Evolutionary conservation across 23 red algal genomes (phyloP).

Genomic region (Pyropia haitanensis): DNA sequence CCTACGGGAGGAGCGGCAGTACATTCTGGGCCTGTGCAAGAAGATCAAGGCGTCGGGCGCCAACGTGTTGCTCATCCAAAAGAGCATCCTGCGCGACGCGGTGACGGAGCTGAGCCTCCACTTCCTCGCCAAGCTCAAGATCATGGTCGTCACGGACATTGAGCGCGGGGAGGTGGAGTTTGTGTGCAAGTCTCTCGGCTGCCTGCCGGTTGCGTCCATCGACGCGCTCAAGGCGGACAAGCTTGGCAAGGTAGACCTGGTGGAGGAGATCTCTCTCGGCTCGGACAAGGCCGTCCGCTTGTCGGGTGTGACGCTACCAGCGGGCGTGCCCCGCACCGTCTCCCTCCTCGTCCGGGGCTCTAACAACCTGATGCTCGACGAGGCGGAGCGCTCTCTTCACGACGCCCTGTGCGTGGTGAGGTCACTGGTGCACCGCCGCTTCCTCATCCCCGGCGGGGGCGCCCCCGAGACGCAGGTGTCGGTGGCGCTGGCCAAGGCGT

Average conservation of each 20-base stretch:
- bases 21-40: conserved; percentile 86
- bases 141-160: conserved; percentile 95
- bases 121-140: conserved; percentile 99
- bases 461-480: conserved; percentile 87
- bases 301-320: conserved; percentile 29
- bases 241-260: conserved; percentile 87
- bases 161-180: conserved; percentile 92
- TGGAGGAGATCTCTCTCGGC: conserved; percentile 76
- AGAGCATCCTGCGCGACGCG: conserved; percentile 94
- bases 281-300: conserved; percentile 76
- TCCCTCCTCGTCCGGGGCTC: conserved; percentile 88
- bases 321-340: conserved; percentile 51
- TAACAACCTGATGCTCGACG: conserved; percentile 83
- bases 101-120: conserved; percentile 90
- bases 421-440: conserved; percentile 81
- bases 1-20: conserved; percentile 83
- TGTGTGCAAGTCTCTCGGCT: conserved; percentile 86
- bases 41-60: conserved; percentile 91
- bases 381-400: conserved; percentile 95
- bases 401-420: conserved; percentile 94
- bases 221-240: conserved; percentile 89
- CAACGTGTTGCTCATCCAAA: conserved; percentile 96
- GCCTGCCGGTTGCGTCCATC: conserved; percentile 77
- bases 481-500: conserved; percentile 56
- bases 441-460: conserved; percentile 79